These are phyloP conservation scores for Rhizopogon vesiculosus DNA, from an alignment of 768 basidiomycete species.

Conservation along the genomic window DNA sequence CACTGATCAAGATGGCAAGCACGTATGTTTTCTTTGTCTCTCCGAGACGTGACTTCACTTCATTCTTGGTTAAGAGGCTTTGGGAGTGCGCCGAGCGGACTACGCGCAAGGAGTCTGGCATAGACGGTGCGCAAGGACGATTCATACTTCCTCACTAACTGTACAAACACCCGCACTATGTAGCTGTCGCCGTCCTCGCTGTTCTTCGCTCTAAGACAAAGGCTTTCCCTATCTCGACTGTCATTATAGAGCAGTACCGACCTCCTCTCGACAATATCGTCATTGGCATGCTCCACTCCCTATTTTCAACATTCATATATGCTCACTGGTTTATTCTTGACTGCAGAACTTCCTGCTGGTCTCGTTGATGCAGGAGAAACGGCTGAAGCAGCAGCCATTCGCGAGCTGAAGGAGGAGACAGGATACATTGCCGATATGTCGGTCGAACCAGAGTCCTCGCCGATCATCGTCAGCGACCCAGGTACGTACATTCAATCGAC, in stretches of 20 bases:
- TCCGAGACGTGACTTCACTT: background rate
- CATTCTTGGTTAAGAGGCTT: slow-evolving; percentile 43
- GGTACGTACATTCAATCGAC: slow-evolving; percentile 35
- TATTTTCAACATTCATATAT: background rate
- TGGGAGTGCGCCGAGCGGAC: slow-evolving; percentile 91
- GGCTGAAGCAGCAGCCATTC: slow-evolving; percentile 72
- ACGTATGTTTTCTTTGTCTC: slow-evolving; percentile 38
- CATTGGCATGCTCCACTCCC: slow-evolving; percentile 47
- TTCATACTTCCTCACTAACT: background rate
- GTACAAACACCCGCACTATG: background rate
- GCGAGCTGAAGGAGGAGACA: slow-evolving; percentile 93
- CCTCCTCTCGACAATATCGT: slow-evolving; percentile 78
- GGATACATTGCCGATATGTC: slow-evolving; percentile 63
- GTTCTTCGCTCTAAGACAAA: slow-evolving; percentile 71
- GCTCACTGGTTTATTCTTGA: background rate
- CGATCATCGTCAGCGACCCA: slow-evolving; percentile 64
- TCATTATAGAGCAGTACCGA: slow-evolving; percentile 90
- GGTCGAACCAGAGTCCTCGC: slow-evolving; percentile 56
- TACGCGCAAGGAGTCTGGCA: slow-evolving; percentile 68
- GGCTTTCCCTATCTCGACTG: slow-evolving; percentile 69
- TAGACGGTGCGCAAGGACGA: slow-evolving; percentile 58
- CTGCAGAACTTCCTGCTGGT: slow-evolving; percentile 58
- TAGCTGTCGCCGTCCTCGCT: slow-evolving; percentile 84
- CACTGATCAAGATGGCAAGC: slow-evolving; percentile 69
- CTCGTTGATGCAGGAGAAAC: slow-evolving; percentile 85